These are phyloP conservation scores for Nadsonia starkeyi-henricii DNA, from an alignment of 1,139 yeast genomes.

Conservation along the genomic window DNA sequence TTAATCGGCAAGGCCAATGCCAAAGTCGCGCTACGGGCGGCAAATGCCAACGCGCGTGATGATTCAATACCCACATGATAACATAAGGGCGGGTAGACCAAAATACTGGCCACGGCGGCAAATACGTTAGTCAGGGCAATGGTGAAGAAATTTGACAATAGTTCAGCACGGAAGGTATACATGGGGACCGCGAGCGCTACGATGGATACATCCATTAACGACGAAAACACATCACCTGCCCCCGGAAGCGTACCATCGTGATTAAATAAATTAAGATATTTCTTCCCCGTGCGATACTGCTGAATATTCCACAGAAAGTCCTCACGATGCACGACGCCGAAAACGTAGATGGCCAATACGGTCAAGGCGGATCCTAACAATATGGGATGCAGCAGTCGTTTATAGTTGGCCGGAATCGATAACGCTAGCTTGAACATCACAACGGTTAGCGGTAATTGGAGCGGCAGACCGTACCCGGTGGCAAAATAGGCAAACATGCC, in stretches of 20 bases:
- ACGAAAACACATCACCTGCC: slow-evolving; percentile 60
- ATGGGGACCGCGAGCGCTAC: slow-evolving; percentile 65
- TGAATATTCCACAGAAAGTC: slow-evolving; percentile 20
- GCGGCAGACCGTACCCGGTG: slow-evolving; percentile 43
- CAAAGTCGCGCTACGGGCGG: slow-evolving; percentile 69
- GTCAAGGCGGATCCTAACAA: slow-evolving; percentile 48
- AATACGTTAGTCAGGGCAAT: slow-evolving; percentile 47
- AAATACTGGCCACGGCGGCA: slow-evolving; percentile 44
- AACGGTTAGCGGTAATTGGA: slow-evolving; percentile 48
- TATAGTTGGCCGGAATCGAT: slow-evolving; percentile 34
- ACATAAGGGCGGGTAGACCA: slow-evolving; percentile 56
- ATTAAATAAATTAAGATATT: slow-evolving; percentile 42
- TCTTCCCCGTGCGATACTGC: slow-evolving; percentile 56
- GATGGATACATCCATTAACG: slow-evolving; percentile 64
- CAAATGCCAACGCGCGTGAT: slow-evolving; percentile 52
- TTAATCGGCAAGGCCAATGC: slow-evolving; percentile 70
- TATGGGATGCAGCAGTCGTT: slow-evolving; percentile 54
- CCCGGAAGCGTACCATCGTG: slow-evolving; percentile 45
- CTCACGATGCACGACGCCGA: slow-evolving; percentile 34
- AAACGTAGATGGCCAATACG: slow-evolving; percentile 47
- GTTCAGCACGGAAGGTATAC: slow-evolving; percentile 59
- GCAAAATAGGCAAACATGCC: slow-evolving; percentile 32
- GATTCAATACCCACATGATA: slow-evolving; percentile 50
- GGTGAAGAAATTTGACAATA: slow-evolving; percentile 42
- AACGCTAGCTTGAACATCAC: slow-evolving; percentile 41